phyloP scores from a whole-genome alignment of 345 rosid genomes.

The Linum tenue region DNA sequence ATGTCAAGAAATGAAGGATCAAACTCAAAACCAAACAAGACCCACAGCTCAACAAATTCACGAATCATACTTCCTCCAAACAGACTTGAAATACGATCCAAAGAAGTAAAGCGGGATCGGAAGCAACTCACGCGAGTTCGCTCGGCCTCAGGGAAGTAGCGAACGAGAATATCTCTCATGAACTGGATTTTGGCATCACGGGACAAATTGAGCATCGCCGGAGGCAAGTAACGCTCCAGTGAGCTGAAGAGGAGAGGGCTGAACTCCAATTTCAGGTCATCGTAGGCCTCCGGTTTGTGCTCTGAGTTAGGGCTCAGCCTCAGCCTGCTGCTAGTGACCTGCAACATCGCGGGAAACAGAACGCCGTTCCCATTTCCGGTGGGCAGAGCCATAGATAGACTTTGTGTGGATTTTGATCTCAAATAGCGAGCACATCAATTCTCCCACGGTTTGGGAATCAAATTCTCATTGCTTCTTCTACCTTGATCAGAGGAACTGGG shows the following conservation, averaged over 20 bases:
- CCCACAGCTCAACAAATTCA: background rate
- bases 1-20: background rate
- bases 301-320: background rate
- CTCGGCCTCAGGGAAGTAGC: background rate
- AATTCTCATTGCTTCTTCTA: too few species aligned
- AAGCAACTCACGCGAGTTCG: background rate
- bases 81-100: background rate
- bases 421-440: too few species aligned
- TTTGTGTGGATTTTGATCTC: too few species aligned
- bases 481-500: background rate
- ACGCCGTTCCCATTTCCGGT: background rate
- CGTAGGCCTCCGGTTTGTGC: constrained; percentile 1
- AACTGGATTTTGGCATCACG: background rate
- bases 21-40: background rate
- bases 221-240: background rate
- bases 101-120: too few species aligned
- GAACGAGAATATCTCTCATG: background rate
- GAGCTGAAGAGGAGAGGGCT: constrained; percentile 3
- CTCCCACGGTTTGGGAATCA: too few species aligned
- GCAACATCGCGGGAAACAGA: background rate
- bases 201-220: background rate
- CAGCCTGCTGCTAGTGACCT: background rate
- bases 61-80: background rate
- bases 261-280: constrained; percentile 4
- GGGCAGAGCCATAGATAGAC: background rate